Conservation (phyloP, 768 basidiomycete genomes). For the Tricholoma sp. region DNA sequence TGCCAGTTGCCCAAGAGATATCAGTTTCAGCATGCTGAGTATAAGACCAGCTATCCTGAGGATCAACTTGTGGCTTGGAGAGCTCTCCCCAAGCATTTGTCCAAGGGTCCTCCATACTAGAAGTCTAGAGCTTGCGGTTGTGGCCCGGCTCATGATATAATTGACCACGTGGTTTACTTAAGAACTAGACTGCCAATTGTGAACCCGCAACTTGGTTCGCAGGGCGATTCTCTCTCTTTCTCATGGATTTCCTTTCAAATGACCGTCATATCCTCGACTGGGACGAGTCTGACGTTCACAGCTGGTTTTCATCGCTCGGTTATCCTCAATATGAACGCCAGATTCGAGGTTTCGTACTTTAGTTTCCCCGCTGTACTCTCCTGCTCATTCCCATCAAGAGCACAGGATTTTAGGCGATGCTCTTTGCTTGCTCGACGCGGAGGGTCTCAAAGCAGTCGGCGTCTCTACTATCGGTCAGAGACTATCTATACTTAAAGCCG, state of each 20-base stretch:
- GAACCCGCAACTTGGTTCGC: too few species aligned
- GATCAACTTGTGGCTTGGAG: slow-evolving; percentile 18
- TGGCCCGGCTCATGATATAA: too few species aligned
- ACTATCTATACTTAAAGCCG: slow-evolving; percentile 84
- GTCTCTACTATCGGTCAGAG: slow-evolving; percentile 90
- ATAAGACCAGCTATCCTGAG: slow-evolving; percentile 6
- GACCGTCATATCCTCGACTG: slow-evolving; percentile 53
- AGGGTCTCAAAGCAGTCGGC: slow-evolving; percentile 81
- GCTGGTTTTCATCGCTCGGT: slow-evolving; percentile 73
- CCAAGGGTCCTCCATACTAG: slow-evolving; percentile 71
- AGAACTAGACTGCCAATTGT: too few species aligned
- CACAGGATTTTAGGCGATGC: slow-evolving; percentile 92
- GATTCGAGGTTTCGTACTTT: slow-evolving; percentile 51
- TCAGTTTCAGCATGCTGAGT: slow-evolving; percentile 45
- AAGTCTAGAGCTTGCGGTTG: neutral
- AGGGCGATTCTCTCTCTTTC: neutral
- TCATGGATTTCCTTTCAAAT: slow-evolving; percentile 30
- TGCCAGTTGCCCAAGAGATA: slow-evolving; percentile 51
- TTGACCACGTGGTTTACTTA: neutral
- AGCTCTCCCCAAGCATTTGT: slow-evolving; percentile 64
- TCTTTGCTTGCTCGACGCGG: slow-evolving; percentile 78
- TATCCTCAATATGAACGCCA: slow-evolving; percentile 82
- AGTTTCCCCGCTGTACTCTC: slow-evolving; percentile 8
- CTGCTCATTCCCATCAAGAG: slow-evolving; percentile 42
- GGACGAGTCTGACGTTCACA: slow-evolving; percentile 75